Evolutionary conservation across 495 filamentous ascomycete species (phyloP).

Genomic region (Rostrohypoxylon terebratum): DNA sequence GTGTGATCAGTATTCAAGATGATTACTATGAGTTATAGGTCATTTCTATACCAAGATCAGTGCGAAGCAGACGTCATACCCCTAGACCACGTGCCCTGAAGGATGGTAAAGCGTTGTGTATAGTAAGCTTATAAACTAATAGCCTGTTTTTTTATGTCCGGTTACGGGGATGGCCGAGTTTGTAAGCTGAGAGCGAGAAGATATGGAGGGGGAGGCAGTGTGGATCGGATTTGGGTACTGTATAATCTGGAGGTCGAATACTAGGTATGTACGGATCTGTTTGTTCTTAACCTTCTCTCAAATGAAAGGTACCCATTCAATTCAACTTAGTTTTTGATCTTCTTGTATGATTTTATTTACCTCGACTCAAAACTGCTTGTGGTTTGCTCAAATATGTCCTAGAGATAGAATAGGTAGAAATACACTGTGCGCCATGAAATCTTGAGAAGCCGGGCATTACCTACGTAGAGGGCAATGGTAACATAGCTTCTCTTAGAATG

Average conservation of each 20-base stretch:
- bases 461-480: no score
- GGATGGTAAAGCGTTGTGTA: neutral
- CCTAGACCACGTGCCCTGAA: slow-evolving; percentile 29
- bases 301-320: no score
- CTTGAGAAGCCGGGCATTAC: no score
- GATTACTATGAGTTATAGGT: neutral
- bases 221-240: neutral
- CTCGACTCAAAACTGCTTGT: no score
- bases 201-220: neutral
- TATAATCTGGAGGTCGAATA: neutral
- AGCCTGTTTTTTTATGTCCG: neutral
- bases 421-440: no score
- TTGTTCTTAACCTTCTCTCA: no score
- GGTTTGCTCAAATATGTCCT: no score
- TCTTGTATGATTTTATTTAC: no score
- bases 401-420: no score
- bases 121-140: neutral
- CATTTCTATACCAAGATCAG: neutral
- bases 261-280: no score
- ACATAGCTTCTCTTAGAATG: no score
- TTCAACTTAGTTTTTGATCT: no score
- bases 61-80: slow-evolving; percentile 43
- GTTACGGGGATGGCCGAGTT: neutral
- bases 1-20: neutral
- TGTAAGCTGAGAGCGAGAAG: neutral